Conservation (phyloP, 768 basidiomycete species). For the Pleurotus citrinopileatus region DNA sequence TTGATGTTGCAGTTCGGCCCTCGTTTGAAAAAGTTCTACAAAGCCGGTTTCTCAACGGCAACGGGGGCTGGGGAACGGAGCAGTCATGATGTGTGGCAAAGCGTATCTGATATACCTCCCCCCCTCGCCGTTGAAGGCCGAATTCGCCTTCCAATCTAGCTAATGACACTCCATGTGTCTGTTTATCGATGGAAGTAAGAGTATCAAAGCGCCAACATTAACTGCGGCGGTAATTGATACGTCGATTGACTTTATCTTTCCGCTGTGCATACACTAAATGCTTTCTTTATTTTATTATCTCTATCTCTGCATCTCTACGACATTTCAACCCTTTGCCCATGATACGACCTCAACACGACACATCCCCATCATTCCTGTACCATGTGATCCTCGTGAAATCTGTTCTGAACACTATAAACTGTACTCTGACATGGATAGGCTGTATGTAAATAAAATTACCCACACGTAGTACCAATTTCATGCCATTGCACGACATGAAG, state of each 20-base stretch:
- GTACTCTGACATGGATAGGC: slow-evolving; percentile 5
- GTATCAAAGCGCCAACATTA: neutral
- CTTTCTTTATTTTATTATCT: neutral
- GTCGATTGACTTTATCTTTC: neutral
- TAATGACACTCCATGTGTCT: no score
- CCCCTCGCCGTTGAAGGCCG: no score
- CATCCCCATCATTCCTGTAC: slow-evolving; percentile 3
- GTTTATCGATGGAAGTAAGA: slow-evolving; percentile 6
- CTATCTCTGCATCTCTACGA: slow-evolving; percentile 6
- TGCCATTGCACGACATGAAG: neutral
- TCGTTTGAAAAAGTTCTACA: slow-evolving; percentile 81
- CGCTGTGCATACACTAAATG: neutral
- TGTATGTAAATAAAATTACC: slow-evolving; percentile 2
- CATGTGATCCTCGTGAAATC: slow-evolving; percentile 6
- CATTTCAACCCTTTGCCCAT: slow-evolving; percentile 11
- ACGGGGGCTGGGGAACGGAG: slow-evolving; percentile 64
- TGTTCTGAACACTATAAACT: slow-evolving; percentile 3
- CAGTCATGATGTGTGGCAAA: slow-evolving; percentile 15
- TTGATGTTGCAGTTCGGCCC: slow-evolving; percentile 77
- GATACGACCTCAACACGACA: neutral
- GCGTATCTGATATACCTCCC: slow-evolving; percentile 11
- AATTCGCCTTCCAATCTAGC: no score
- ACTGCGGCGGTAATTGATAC: neutral
- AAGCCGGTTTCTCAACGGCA: slow-evolving; percentile 77
- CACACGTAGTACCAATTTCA: neutral